Evolutionary conservation across 1,139 yeast genomes (phyloP).

Genomic region (Kluyveromyces marxianus): DNA sequence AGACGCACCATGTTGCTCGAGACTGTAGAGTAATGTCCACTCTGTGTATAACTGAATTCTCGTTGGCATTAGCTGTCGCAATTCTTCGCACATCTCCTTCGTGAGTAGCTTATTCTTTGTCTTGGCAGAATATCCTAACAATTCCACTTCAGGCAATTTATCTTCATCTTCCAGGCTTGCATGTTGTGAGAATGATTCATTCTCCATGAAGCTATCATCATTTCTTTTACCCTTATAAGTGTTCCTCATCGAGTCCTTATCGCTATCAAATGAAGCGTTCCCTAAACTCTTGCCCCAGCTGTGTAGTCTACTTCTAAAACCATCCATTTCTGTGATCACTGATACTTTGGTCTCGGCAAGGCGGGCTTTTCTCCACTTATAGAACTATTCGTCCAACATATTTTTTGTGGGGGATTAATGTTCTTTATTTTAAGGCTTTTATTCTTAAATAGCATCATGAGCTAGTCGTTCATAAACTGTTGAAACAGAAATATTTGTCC

Average conservation of each 20-base stretch:
- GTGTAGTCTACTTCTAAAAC: neutral
- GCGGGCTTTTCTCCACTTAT: no score
- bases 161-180: constrained; percentile 11
- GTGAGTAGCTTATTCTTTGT: constrained; percentile 55
- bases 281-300: neutral
- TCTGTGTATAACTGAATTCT: constrained; percentile 66
- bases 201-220: neutral
- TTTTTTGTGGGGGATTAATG: no score
- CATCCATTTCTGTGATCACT: neutral
- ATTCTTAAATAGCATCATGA: no score
- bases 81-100: constrained; percentile 59
- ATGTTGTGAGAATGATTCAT: neutral
- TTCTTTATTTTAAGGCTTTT: no score
- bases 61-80: constrained; percentile 66
- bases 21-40: constrained; percentile 74
- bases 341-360: no score
- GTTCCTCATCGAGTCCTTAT: neutral
- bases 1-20: constrained; percentile 91
- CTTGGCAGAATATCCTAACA: constrained; percentile 48
- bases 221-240: neutral
- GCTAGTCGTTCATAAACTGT: no score
- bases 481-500: no score
- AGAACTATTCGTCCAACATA: no score
- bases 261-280: neutral
- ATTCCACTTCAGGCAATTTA: constrained; percentile 41